A percentile compares a stretch with the other conserved stretches of the same genome.
phyloP scores from a whole-genome alignment of 1,284 basidiomycete species.

The Apiotrichum gracile region DNA sequence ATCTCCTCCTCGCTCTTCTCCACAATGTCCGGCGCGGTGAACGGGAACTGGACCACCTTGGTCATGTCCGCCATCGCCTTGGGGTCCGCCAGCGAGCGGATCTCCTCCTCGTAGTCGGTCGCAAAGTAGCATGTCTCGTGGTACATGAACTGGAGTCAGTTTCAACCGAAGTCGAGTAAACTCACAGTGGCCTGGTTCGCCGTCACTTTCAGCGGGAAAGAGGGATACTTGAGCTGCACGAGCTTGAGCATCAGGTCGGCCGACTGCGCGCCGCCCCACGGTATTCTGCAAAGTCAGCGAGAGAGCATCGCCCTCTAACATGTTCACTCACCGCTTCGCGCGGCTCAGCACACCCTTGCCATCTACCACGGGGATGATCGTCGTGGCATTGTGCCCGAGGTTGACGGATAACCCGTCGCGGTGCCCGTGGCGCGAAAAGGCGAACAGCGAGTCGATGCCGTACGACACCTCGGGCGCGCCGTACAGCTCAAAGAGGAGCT shows the following conservation, averaged over 20 bases:
- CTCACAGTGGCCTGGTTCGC: constrained; percentile 52
- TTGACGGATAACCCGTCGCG: constrained; percentile 67
- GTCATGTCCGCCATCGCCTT: constrained; percentile 60
- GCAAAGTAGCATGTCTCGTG: constrained; percentile 83
- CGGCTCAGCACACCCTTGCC: constrained; percentile 75
- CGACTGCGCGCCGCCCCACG: constrained; percentile 87
- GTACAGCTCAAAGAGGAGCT: constrained; percentile 95
- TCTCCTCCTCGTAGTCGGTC: constrained; percentile 64
- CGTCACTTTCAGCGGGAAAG: constrained; percentile 60
- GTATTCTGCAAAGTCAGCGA: constrained; percentile 57
- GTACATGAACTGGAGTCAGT: constrained; percentile 67
- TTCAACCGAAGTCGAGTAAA: constrained; percentile 30
- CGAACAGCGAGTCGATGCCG: constrained; percentile 87
- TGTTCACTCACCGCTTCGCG: constrained; percentile 63
- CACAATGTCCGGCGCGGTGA: constrained; percentile 59
- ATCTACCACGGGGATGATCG: constrained; percentile 73
- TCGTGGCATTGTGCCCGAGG: constrained; percentile 56
- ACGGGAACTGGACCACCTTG: constrained; percentile 80
- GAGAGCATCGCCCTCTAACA: not conserved
- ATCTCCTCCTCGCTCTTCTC: constrained; percentile 93
- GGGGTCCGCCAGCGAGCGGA: constrained; percentile 63
- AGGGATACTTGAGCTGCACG: constrained; percentile 92
- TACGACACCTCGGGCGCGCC: constrained; percentile 79
- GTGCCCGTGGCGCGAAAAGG: constrained; percentile 57
- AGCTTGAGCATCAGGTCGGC: constrained; percentile 87